These are phyloP conservation scores for Ascoidea rubescens DNA, from an alignment of 805 yeast genomes.

Conservation along the genomic window DNA sequence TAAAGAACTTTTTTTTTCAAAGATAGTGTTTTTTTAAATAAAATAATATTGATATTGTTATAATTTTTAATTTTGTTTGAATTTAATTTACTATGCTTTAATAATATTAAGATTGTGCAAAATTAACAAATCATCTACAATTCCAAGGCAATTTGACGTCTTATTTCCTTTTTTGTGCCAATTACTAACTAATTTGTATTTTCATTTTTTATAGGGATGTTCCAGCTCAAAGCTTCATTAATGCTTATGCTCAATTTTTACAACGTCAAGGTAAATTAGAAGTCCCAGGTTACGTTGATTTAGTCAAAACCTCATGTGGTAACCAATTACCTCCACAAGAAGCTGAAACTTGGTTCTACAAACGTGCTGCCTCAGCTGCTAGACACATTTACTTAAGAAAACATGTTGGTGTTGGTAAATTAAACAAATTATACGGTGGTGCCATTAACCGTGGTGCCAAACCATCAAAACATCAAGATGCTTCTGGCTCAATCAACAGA, in stretches of 20 bases:
- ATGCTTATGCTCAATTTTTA: constrained; percentile 98
- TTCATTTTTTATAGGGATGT: constrained; percentile 72
- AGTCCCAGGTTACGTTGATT: constrained; percentile 99
- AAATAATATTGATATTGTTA: too few relatives aligned
- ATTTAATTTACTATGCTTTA: too few relatives aligned
- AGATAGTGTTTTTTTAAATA: too few relatives aligned
- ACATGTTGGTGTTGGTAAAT: constrained; percentile 98
- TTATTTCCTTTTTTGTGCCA: constrained; percentile 4
- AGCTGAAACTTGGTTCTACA: constrained; percentile 99
- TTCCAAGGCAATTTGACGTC: background rate
- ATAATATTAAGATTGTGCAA: too few relatives aligned
- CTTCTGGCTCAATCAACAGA: constrained; percentile 99
- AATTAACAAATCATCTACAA: background rate
- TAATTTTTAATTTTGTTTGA: too few relatives aligned
- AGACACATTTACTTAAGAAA: constrained; percentile 99
- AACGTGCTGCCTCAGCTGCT: constrained; percentile 99
- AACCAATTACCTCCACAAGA: constrained; percentile 99
- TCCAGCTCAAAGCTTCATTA: constrained; percentile 99
- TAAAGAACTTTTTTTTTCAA: too few relatives aligned
- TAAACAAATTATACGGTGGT: constrained; percentile 99
- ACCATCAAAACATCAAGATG: constrained; percentile 97
- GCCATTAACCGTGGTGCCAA: constrained; percentile 98
- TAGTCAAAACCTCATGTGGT: constrained; percentile 98
- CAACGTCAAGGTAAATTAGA: constrained; percentile 99
- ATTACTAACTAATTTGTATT: constrained; percentile 15